Conservation (phyloP, 2,329 filamentous ascomycete species). For the Colletotrichum chrysophilum region DNA sequence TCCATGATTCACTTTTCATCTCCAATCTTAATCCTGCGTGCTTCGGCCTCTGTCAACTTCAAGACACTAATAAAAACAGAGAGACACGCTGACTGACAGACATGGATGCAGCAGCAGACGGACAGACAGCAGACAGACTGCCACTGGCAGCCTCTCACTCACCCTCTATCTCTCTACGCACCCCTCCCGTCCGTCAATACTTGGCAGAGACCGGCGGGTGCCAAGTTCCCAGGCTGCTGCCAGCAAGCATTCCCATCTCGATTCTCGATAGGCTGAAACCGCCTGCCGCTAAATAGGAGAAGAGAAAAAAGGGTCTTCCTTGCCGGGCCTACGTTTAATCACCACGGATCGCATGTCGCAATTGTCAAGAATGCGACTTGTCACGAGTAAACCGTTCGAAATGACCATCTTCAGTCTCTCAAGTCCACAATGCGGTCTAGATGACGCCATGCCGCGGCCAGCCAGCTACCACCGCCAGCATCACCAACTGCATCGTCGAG, state of each 20-base stretch:
- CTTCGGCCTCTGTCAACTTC: background rate
- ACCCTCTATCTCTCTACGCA: background rate
- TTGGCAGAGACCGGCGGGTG: background rate
- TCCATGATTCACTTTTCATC: background rate
- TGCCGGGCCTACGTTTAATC: constrained; percentile 1
- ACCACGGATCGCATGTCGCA: constrained; percentile 10
- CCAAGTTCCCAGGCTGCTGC: background rate
- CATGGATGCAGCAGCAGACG: background rate
- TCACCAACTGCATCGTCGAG: background rate
- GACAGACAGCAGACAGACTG: background rate
- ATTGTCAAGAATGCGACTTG: background rate
- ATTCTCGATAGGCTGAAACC: constrained; percentile 10
- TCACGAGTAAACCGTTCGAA: background rate
- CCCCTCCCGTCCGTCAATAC: background rate
- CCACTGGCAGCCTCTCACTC: background rate
- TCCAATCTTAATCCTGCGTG: constrained; percentile 15
- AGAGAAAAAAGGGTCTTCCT: background rate
- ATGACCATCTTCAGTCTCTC: background rate
- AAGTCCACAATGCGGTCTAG: background rate
- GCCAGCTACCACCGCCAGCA: no score
- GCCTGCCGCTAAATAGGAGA: background rate
- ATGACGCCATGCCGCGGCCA: constrained; percentile 5
- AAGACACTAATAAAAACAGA: constrained; percentile 17
- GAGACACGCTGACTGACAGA: background rate
- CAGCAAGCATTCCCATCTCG: background rate